A percentile compares a stretch with the other conserved stretches of the same genome.
These are phyloP conservation scores for Neopestalotiopsis clavispora DNA, from an alignment of 2,329 filamentous ascomycete species.

Conservation along the genomic window DNA sequence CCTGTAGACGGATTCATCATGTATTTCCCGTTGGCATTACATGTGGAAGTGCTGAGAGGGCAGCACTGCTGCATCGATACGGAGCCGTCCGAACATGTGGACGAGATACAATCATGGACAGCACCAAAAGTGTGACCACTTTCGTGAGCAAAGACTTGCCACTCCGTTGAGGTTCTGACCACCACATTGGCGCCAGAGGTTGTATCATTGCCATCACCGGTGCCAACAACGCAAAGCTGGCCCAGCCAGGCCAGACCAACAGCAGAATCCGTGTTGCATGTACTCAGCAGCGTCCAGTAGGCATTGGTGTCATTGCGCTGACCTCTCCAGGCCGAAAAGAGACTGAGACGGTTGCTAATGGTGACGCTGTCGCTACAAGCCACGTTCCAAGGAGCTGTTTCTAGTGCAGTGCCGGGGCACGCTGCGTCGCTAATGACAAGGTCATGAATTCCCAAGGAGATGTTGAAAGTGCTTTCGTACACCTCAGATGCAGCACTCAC, in stretches of 20 bases:
- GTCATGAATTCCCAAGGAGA: slow-evolving; percentile 88
- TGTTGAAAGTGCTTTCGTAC: slow-evolving; percentile 92
- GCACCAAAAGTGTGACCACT: slow-evolving; percentile 94
- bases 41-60: slow-evolving; percentile 69
- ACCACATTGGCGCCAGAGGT: slow-evolving; percentile 91
- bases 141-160: slow-evolving; percentile 96
- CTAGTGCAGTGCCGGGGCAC: slow-evolving; percentile 74
- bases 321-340: slow-evolving; percentile 90
- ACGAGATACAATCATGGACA: slow-evolving; percentile 83
- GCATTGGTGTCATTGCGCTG: slow-evolving; percentile 79
- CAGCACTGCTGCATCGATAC: slow-evolving; percentile 69
- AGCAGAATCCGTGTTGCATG: slow-evolving; percentile 79
- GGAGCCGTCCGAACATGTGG: slow-evolving; percentile 69
- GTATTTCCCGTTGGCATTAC: slow-evolving; percentile 77
- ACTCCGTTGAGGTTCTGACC: slow-evolving; percentile 80
- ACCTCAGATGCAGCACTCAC: slow-evolving; percentile 87
- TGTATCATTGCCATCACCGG: slow-evolving; percentile 66
- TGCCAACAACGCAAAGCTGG: slow-evolving; percentile 73
- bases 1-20: slow-evolving; percentile 97
- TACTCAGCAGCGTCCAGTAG: slow-evolving; percentile 90
- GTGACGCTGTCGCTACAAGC: slow-evolving; percentile 66
- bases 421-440: slow-evolving; percentile 74
- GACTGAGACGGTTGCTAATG: slow-evolving; percentile 80
- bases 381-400: slow-evolving; percentile 82
- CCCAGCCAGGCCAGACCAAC: slow-evolving; percentile 94